Percentiles rank a stretch among this genome's conserved stretches.
Conservation (phyloP, 345 rosid genomes). For the Microthlaspi erraticum region DNA sequence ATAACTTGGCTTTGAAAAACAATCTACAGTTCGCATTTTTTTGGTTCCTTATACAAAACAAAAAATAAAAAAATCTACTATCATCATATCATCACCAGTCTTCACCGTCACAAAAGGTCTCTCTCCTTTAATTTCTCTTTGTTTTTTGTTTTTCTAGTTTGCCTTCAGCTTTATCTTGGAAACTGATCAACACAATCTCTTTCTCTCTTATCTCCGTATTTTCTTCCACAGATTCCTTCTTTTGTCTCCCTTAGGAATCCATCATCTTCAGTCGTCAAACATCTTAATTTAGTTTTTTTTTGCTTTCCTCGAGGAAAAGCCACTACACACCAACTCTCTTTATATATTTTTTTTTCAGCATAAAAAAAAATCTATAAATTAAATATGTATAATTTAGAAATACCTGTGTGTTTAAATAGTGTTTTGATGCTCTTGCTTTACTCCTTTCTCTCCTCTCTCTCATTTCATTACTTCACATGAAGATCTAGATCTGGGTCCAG, state of each 20-base stretch:
- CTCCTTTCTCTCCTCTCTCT: constrained; percentile 38
- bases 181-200: constrained; percentile 12
- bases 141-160: constrained; percentile 1
- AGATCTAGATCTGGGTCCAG: constrained; percentile 53
- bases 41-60: not conserved
- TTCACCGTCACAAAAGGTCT: constrained; percentile 47
- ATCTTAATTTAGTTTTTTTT: constrained; percentile 22
- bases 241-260: constrained; percentile 38
- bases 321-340: constrained; percentile 27
- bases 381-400: constrained; percentile 12
- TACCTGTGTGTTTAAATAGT: constrained; percentile 13
- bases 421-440: constrained; percentile 43
- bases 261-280: constrained; percentile 46
- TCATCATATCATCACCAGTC: constrained; percentile 34
- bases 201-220: constrained; percentile 15
- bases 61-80: not conserved
- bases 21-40: constrained; percentile 22
- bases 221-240: constrained; percentile 35
- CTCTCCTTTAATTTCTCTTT: constrained; percentile 31
- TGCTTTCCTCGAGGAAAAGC: constrained; percentile 36
- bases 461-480: constrained; percentile 44
- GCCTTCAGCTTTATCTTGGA: constrained; percentile 32
- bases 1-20: constrained; percentile 31
- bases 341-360: not conserved
- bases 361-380: not conserved